Evolutionary conservation across 352 stramenopile genomes (phyloP).

Genomic region (Aphanomyces stellatus): DNA sequence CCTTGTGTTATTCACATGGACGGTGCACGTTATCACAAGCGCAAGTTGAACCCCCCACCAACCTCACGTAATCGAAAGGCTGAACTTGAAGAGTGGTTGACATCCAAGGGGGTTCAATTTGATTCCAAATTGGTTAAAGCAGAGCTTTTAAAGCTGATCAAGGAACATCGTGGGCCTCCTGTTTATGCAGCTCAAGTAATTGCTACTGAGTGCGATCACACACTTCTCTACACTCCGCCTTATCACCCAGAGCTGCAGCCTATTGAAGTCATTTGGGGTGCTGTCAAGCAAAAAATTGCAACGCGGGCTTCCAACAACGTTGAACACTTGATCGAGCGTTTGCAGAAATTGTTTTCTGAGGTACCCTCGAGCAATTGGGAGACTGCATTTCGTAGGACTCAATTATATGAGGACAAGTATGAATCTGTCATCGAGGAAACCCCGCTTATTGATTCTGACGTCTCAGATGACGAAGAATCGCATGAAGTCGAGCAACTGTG

Average conservation of each 20-base stretch:
- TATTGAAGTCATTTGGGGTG: not conserved
- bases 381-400: not conserved
- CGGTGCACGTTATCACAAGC: constrained; percentile 16
- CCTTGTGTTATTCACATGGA: constrained; percentile 11
- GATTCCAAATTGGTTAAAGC: not conserved
- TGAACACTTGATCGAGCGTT: not conserved
- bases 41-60: not conserved
- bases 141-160: not conserved
- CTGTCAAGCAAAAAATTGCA: not conserved
- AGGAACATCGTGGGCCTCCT: not conserved
- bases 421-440: not conserved
- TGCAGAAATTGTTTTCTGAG: no score
- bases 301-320: not conserved
- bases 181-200: not conserved
- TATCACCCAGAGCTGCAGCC: not conserved
- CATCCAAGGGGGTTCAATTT: not conserved
- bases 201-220: not conserved
- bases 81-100: constrained; percentile 11
- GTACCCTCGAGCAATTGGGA: not conserved
- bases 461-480: not conserved
- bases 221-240: not conserved
- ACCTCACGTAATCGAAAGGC: not conserved
- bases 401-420: not conserved
- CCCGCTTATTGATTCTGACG: not conserved
- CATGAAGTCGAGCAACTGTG: not conserved